phyloP scores from a whole-genome alignment of 2,329 filamentous ascomycete species.

The Alternaria ethzedia region DNA sequence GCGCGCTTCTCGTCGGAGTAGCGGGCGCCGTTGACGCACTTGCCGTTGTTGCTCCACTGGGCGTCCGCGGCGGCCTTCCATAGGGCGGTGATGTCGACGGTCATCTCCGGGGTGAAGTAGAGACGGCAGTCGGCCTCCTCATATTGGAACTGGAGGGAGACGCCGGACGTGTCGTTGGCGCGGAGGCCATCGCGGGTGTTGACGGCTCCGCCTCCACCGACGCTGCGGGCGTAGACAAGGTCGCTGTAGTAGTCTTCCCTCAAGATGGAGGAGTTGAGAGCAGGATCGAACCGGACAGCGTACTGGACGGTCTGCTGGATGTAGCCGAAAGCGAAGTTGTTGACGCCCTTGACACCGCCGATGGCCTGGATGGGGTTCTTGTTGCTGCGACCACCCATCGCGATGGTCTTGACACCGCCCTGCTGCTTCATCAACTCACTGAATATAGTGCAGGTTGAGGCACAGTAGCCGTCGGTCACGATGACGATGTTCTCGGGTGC shows the following conservation, averaged over 20 bases:
- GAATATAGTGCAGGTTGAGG: conserved; percentile 65
- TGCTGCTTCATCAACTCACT: conserved; percentile 61
- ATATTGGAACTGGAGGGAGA: conserved; percentile 49
- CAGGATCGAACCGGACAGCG: conserved; percentile 29
- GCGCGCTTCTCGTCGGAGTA: conserved; percentile 30
- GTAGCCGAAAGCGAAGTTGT: conserved; percentile 44
- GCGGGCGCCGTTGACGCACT: conserved; percentile 36
- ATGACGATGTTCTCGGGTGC: conserved; percentile 59
- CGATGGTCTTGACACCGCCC: conserved; percentile 61
- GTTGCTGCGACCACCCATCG: conserved; percentile 58
- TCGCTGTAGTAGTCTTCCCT: conserved; percentile 32
- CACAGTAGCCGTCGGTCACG: conserved; percentile 65
- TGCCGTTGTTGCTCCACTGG: conserved; percentile 40
- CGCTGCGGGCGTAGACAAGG: conserved; percentile 32
- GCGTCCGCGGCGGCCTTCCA: conserved; percentile 50
- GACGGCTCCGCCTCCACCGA: conserved; percentile 26
- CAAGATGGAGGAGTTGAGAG: conserved; percentile 36
- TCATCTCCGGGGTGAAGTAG: conserved; percentile 52
- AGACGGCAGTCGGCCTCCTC: conserved; percentile 50
- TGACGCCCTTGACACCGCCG: conserved; percentile 60
- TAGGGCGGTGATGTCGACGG: conserved; percentile 44
- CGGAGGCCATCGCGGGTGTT: conserved; percentile 47
- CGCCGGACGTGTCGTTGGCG: conserved; percentile 37
- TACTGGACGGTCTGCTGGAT: conserved; percentile 36
- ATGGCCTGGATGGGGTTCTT: conserved; percentile 61